Percentiles rank a stretch among this genome's conserved stretches.
Evolutionary conservation across 2,329 filamentous ascomycete species (phyloP).

Genomic region (Epichloe gansuensis): DNA sequence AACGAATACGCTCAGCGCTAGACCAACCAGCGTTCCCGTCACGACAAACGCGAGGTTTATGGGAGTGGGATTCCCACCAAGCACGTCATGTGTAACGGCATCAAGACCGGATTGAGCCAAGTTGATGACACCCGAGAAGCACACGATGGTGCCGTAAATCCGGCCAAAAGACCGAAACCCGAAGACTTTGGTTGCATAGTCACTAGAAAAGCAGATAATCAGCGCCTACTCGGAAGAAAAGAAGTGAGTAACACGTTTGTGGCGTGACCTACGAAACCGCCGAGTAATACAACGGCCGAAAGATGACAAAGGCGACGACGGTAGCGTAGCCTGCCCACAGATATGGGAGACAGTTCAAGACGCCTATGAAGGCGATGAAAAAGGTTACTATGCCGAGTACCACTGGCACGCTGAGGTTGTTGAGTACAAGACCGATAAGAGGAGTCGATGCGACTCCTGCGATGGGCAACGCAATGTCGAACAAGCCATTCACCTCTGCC

Average conservation of each 20-base stretch:
- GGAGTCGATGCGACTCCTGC: constrained; percentile 59
- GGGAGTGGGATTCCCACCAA: constrained; percentile 49
- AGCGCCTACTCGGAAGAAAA: background rate
- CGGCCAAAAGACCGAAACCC: constrained; percentile 72
- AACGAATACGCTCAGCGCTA: background rate
- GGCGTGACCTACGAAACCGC: constrained; percentile 44
- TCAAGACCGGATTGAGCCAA: constrained; percentile 61
- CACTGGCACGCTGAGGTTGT: constrained; percentile 50
- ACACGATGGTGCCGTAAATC: constrained; percentile 66
- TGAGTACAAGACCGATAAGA: constrained; percentile 58
- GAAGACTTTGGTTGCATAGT: constrained; percentile 71
- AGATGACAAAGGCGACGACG: constrained; percentile 56
- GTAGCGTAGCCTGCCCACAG: constrained; percentile 54
- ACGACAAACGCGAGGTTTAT: constrained; percentile 48
- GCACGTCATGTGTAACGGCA: constrained; percentile 40
- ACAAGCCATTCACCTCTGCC: constrained; percentile 28
- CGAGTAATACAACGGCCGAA: constrained; percentile 66
- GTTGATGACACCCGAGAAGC: constrained; percentile 58
- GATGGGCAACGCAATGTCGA: constrained; percentile 44
- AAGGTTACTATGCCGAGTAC: constrained; percentile 47
- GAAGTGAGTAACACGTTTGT: background rate
- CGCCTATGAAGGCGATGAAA: constrained; percentile 43
- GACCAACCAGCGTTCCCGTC: constrained; percentile 27
- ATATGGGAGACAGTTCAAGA: constrained; percentile 52
- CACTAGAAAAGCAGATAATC: constrained; percentile 23